Percentiles rank a stretch among this genome's conserved stretches.
These are phyloP conservation scores for Tetrastigma voinierianum DNA, from an alignment of 164 flowering plant species.

Conservation along the genomic window DNA sequence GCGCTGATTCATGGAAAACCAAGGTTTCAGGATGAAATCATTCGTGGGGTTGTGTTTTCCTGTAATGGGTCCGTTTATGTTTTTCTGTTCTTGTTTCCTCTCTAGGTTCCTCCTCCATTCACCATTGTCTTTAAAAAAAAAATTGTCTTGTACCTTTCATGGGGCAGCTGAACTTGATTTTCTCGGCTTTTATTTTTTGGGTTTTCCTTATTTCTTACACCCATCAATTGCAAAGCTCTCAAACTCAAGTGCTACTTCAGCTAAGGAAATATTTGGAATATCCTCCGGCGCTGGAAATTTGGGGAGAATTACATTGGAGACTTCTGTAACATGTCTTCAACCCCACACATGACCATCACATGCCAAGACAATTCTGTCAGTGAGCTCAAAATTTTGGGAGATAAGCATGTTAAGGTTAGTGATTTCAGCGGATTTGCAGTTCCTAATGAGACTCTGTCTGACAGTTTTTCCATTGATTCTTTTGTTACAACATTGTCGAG, in stretches of 20 bases:
- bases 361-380: conserved; percentile 40
- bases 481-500: conserved; percentile 57
- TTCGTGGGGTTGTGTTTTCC: conserved; percentile 1
- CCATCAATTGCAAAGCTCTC: conserved; percentile 34
- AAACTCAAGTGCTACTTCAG: conserved; percentile 45
- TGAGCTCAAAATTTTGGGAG: conserved; percentile 62
- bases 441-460: conserved; percentile 46
- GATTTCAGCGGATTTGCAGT: conserved; percentile 46
- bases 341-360: conserved; percentile 34
- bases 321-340: conserved; percentile 34
- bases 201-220: conserved; percentile 23
- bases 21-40: not conserved
- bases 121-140: not conserved
- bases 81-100: not conserved
- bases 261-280: conserved; percentile 61
- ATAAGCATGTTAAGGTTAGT: conserved; percentile 33
- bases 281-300: conserved; percentile 32
- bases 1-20: not conserved
- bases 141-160: conserved; percentile 9
- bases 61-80: conserved; percentile 7
- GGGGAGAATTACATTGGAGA: conserved; percentile 46
- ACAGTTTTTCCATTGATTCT: conserved; percentile 58
- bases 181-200: conserved; percentile 28
- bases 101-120: not conserved
- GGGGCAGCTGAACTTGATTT: conserved; percentile 17